Evolutionary conservation across 495 filamentous ascomycete species (phyloP).

Genomic region (Penicillium longicatenatum): DNA sequence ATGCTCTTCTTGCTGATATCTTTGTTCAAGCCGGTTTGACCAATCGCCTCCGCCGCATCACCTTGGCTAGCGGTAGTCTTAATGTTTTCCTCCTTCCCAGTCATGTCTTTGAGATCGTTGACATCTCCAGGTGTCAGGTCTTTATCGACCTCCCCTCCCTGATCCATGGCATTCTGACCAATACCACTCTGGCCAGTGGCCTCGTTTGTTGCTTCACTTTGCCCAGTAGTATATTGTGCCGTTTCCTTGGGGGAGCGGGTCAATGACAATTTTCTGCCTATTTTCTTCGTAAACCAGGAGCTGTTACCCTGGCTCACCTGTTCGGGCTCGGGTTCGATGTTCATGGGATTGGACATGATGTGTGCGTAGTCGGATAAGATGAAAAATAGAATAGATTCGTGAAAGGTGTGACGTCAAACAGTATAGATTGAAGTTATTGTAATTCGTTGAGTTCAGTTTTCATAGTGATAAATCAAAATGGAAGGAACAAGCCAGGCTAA

Average conservation of each 20-base stretch:
- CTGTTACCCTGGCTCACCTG: slow-evolving; percentile 20
- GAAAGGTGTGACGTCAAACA: slow-evolving; percentile 13
- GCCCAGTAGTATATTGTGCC: slow-evolving; percentile 7
- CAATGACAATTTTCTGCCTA: slow-evolving; percentile 24
- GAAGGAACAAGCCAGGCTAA: not conserved
- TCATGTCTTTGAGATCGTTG: slow-evolving; percentile 10
- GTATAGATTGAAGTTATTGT: slow-evolving; percentile 14
- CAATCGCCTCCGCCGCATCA: slow-evolving; percentile 6
- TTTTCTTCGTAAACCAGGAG: slow-evolving; percentile 18
- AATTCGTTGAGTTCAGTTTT: slow-evolving; percentile 24
- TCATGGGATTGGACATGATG: slow-evolving; percentile 20
- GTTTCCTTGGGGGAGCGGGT: slow-evolving; percentile 15
- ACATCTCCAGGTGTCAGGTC: slow-evolving; percentile 19
- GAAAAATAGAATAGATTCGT: not conserved
- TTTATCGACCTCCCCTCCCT: slow-evolving; percentile 13
- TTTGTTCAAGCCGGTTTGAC: slow-evolving; percentile 7
- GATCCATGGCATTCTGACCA: slow-evolving; percentile 13
- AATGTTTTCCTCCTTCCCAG: slow-evolving; percentile 16
- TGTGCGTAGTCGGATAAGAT: slow-evolving; percentile 2
- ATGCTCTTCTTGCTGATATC: slow-evolving; percentile 11
- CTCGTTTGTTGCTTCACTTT: slow-evolving; percentile 1
- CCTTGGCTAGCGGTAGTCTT: slow-evolving; percentile 7
- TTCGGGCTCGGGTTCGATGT: slow-evolving; percentile 17
- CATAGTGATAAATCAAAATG: slow-evolving; percentile 3
- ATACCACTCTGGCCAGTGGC: slow-evolving; percentile 10